Base-by-base conservation (phyloP, 306 rosid species). In the Carpinus viminea region DNA sequence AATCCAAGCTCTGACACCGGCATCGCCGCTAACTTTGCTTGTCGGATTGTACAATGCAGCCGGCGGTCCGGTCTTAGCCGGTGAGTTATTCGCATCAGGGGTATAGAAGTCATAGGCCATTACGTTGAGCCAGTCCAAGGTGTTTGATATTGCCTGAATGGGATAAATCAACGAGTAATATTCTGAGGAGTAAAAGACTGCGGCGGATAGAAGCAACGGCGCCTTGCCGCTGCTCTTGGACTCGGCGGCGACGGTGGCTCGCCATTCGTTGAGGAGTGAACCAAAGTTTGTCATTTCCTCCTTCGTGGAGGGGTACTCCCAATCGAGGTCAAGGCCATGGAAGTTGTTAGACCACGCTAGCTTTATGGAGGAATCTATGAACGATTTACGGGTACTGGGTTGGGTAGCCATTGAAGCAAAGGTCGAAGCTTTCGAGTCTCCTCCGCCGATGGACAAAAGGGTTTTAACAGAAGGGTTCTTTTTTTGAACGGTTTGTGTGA, bases 381-480 rank as follows among this genome's bases (percentile, higher is more conserved):
- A 84, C 7, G 83, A 43, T 46, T 82, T 79, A 7, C 85, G 88
- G 2, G 73, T 13, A 10, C 47, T 20, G 15, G 79, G 43, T 43
- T 76, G 82, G 76, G 81, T 84, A 2, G 88, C 86, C 90, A 87
- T 87, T 34, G 85, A 50, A 3, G 89, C 86, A 31, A 79, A 87
- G 41, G 31, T 36, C 0, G 51, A 2, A 4, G 38, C 6, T 20
- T 7, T 52, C 18, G 88, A 17, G 28, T 69, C 70, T 20, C 91
- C 89, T 4, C 91, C 91, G 15, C 89, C 91, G 12, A 87, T 75
- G 82, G 91, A 87, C 15, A 87, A n/a, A n/a, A n/a, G n/a, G n/a
- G n/a, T n/a, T n/a, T n/a, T n/a, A n/a, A n/a, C n/a, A n/a, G n/a
- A n/a, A n/a, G n/a, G n/a, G n/a, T n/a, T n/a, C n/a, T n/a, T n/a